Percentiles rank a stretch among this genome's conserved stretches.
These are phyloP conservation scores for Trichoderma semiorbis DNA, from an alignment of 2,329 filamentous ascomycete genomes.

Conservation along the genomic window DNA sequence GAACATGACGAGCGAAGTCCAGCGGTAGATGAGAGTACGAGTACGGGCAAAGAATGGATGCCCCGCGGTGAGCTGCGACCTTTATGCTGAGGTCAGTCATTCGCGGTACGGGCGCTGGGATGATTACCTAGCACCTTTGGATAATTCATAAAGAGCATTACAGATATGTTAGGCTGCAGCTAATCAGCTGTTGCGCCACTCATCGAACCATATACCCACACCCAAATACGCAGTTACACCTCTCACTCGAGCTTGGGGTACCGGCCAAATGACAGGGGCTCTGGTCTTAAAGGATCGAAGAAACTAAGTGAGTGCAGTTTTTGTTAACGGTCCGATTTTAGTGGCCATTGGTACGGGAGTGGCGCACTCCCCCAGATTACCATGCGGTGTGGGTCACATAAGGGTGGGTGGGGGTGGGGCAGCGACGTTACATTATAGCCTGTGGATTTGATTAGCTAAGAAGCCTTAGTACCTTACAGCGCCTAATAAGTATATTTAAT, in stretches of 20 bases:
- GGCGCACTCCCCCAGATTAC: background rate
- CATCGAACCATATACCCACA: background rate
- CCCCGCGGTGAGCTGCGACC: background rate
- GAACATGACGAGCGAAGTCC: background rate
- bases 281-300: background rate
- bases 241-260: background rate
- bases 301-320: background rate
- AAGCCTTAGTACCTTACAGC: background rate
- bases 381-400: background rate
- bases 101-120: background rate
- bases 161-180: background rate
- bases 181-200: background rate
- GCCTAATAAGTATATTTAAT: too few relatives aligned
- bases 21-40: background rate
- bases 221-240: too few relatives aligned
- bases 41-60: background rate
- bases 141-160: background rate
- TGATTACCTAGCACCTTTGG: background rate
- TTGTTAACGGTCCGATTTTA: slow-evolving; percentile 14
- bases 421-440: background rate
- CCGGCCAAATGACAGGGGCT: slow-evolving; percentile 1
- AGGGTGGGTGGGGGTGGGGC: background rate
- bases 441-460: background rate
- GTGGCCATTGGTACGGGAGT: background rate
- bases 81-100: background rate